phyloP scores from a whole-genome alignment of 495 filamentous ascomycete genomes.

The Tuber borchii region DNA sequence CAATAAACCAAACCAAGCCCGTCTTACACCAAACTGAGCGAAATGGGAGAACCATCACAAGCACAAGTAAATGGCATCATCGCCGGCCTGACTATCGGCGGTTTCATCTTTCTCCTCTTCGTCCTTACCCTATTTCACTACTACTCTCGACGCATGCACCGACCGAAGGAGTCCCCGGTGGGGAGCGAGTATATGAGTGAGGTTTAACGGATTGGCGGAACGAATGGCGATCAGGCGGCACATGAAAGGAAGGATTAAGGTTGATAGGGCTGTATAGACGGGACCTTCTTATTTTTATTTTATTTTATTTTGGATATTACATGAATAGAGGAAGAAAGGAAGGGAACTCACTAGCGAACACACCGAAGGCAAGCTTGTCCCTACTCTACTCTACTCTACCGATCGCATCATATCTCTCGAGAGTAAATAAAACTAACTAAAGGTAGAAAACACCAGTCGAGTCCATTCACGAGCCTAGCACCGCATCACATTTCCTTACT shows the following conservation, averaged over 20 bases:
- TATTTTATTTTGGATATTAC: not conserved
- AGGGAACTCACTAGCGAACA: not conserved
- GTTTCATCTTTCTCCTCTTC: conserved; percentile 32
- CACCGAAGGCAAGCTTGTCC: not conserved
- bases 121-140: conserved; percentile 39
- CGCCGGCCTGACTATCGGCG: conserved; percentile 31
- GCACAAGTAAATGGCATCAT: conserved; percentile 35
- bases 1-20: not conserved
- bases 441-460: not conserved
- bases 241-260: not conserved
- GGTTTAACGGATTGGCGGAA: not conserved
- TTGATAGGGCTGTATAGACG: not conserved
- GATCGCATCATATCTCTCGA: not conserved
- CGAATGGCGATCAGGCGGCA: not conserved
- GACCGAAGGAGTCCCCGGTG: conserved; percentile 17
- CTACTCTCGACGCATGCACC: conserved; percentile 35
- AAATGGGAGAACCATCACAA: conserved; percentile 35
- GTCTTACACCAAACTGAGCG: not conserved
- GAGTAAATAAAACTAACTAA: not conserved
- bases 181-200: conserved; percentile 28
- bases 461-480: not conserved
- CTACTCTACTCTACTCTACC: not conserved
- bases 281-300: not conserved
- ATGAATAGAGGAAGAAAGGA: not conserved
- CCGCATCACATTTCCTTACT: not conserved